A percentile compares a stretch with the other conserved stretches of the same genome.
phyloP scores from a whole-genome alignment of 2,329 filamentous ascomycete species.

The Achaetomium macrosporum region DNA sequence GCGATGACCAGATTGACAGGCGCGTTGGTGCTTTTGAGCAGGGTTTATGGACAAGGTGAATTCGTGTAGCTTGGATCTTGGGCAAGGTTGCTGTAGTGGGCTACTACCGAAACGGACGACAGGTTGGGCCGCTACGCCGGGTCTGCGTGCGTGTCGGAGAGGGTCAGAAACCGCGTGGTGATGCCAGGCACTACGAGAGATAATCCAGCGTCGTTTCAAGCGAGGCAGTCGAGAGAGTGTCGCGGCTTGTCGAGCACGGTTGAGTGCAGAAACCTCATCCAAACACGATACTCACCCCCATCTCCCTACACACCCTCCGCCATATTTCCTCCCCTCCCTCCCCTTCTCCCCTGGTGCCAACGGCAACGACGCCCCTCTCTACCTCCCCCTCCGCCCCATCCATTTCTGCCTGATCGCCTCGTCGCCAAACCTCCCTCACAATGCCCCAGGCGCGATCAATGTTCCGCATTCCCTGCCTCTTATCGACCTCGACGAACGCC shows the following conservation, averaged over 20 bases:
- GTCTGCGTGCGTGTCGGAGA: too few relatives aligned
- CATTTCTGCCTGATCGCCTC: slow-evolving; percentile 41
- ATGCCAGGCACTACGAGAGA: too few relatives aligned
- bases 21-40: too few relatives aligned
- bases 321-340: slow-evolving; percentile 39
- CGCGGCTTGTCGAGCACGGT: too few relatives aligned
- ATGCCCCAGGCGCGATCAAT: slow-evolving; percentile 57
- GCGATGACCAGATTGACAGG: too few relatives aligned
- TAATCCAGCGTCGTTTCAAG: not conserved
- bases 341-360: not conserved
- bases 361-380: slow-evolving; percentile 21
- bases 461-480: slow-evolving; percentile 59
- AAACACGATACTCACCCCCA: slow-evolving; percentile 55
- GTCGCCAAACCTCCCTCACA: slow-evolving; percentile 55
- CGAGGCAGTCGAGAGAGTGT: not conserved
- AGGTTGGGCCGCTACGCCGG: too few relatives aligned
- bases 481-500: slow-evolving; percentile 48
- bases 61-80: too few relatives aligned
- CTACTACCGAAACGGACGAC: too few relatives aligned
- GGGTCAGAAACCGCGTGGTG: too few relatives aligned
- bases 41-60: too few relatives aligned
- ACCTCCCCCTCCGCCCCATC: slow-evolving; percentile 29
- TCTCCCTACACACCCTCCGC: slow-evolving; percentile 52
- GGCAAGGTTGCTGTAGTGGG: too few relatives aligned
- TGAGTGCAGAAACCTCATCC: slow-evolving; percentile 35